Percentiles rank a stretch among this genome's conserved stretches.
Evolutionary conservation across 2,329 filamentous ascomycete species (phyloP).

Genomic region (Achaetomium macrosporum): DNA sequence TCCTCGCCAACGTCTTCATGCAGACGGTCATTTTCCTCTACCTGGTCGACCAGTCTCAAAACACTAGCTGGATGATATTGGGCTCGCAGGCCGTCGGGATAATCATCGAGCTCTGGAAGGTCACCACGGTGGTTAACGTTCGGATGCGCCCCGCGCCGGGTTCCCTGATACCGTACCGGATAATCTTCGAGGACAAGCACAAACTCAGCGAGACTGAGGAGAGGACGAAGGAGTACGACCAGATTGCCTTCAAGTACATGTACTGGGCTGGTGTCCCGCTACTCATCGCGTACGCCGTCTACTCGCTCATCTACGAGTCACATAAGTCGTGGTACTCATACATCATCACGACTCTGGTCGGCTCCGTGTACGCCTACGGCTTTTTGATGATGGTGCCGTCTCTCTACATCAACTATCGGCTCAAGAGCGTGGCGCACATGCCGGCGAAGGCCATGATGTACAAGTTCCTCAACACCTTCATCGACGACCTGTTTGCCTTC

Average conservation of each 20-base stretch:
- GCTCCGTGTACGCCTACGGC: slow-evolving; percentile 93
- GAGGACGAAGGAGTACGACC: slow-evolving; percentile 97
- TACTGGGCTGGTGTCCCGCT: slow-evolving; percentile 89
- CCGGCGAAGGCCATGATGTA: slow-evolving; percentile 94
- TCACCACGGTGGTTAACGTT: slow-evolving; percentile 91
- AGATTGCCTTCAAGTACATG: slow-evolving; percentile 96
- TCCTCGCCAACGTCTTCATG: slow-evolving; percentile 97
- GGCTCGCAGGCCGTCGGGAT: slow-evolving; percentile 83
- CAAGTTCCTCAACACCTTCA: slow-evolving; percentile 98
- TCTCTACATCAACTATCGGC: slow-evolving; percentile 97
- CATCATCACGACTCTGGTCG: slow-evolving; percentile 89
- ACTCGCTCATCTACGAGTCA: slow-evolving; percentile 85
- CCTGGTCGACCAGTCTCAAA: slow-evolving; percentile 92
- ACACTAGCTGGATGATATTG: slow-evolving; percentile 98
- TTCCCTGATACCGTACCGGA: slow-evolving; percentile 68
- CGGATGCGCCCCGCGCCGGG: slow-evolving; percentile 65
- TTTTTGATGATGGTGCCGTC: slow-evolving; percentile 99
- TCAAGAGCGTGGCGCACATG: slow-evolving; percentile 96
- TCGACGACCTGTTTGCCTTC: slow-evolving; percentile 96
- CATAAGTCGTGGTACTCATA: slow-evolving; percentile 99
- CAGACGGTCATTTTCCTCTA: slow-evolving; percentile 94
- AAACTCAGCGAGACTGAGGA: slow-evolving; percentile 90
- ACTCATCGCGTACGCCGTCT: slow-evolving; percentile 79
- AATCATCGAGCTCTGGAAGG: slow-evolving; percentile 74
- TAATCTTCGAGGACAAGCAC: slow-evolving; percentile 94